Conservation (phyloP, 1,284 basidiomycete species). For the Cryptococcus jaspeensis region DNA sequence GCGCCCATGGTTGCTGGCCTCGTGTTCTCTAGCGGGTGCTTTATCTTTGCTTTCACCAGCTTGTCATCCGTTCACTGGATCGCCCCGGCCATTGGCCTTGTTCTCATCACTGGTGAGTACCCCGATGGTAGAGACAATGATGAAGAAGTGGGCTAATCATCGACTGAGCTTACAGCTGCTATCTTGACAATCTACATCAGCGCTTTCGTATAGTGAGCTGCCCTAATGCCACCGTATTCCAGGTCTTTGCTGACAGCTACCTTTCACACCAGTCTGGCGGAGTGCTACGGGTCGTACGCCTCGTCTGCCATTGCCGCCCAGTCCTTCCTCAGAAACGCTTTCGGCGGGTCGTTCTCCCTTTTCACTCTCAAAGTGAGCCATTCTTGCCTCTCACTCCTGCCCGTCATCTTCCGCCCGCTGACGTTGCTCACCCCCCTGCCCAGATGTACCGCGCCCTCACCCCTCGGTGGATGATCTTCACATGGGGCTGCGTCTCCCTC, state of each 20-base stretch:
- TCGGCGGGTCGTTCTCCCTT: constrained; percentile 26
- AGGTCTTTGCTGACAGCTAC: background rate
- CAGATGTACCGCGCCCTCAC: constrained; percentile 28
- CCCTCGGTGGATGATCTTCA: constrained; percentile 23
- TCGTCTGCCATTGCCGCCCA: constrained; percentile 26
- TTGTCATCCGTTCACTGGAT: constrained; percentile 36
- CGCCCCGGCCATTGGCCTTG: constrained; percentile 56
- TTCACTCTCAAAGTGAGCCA: constrained; percentile 22
- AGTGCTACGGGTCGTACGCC: constrained; percentile 30
- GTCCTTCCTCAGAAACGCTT: constrained; percentile 29
- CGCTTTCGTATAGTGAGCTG: constrained; percentile 42
- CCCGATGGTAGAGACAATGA: background rate
- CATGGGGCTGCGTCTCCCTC: constrained; percentile 20
- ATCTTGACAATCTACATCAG: constrained; percentile 37
- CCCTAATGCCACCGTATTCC: background rate
- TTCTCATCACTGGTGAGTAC: constrained; percentile 52
- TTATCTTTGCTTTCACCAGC: constrained; percentile 52
- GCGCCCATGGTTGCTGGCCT: constrained; percentile 64
- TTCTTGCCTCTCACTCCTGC: background rate
- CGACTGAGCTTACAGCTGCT: background rate
- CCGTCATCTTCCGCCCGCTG: background rate
- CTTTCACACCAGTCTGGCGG: constrained; percentile 18
- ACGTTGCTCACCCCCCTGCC: background rate
- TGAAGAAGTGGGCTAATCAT: background rate
- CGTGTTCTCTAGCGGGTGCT: constrained; percentile 63